A percentile compares a stretch with the other conserved stretches of the same genome.
phyloP scores from a whole-genome alignment of 768 basidiomycete genomes.

The Scleroderma bovista region DNA sequence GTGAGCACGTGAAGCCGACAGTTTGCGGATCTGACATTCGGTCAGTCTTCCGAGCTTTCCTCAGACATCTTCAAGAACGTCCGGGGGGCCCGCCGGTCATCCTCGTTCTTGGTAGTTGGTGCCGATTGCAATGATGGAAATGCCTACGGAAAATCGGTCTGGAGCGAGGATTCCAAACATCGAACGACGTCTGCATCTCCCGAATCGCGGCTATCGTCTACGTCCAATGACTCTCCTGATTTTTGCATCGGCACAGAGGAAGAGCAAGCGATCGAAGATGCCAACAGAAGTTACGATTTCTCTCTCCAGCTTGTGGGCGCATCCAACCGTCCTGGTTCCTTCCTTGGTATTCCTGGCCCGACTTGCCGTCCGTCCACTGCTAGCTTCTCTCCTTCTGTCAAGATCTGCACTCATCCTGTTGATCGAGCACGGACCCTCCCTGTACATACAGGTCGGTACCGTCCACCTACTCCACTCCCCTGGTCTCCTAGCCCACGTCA shows the following conservation, averaged over 20 bases:
- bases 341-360: conserved; percentile 1
- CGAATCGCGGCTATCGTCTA: not conserved
- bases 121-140: not conserved
- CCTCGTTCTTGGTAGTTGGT: not conserved
- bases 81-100: not conserved
- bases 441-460: not conserved
- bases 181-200: not conserved
- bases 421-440: no score
- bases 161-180: not conserved
- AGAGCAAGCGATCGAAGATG: not conserved
- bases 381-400: not conserved
- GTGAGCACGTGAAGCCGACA: not conserved
- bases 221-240: not conserved
- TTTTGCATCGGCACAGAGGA: not conserved
- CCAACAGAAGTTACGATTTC: conserved; percentile 5
- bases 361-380: not conserved
- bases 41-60: not conserved
- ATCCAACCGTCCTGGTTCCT: conserved; percentile 2
- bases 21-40: not conserved
- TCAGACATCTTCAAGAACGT: not conserved
- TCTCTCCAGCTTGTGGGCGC: conserved; percentile 2
- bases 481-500: not conserved
- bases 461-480: not conserved
- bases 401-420: not conserved
- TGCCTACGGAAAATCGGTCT: not conserved